Evolutionary conservation across 1,139 yeast species (phyloP), one percentile per base, ranked within the genome.

Genomic region (Sporopachydermia cereana): DNA sequence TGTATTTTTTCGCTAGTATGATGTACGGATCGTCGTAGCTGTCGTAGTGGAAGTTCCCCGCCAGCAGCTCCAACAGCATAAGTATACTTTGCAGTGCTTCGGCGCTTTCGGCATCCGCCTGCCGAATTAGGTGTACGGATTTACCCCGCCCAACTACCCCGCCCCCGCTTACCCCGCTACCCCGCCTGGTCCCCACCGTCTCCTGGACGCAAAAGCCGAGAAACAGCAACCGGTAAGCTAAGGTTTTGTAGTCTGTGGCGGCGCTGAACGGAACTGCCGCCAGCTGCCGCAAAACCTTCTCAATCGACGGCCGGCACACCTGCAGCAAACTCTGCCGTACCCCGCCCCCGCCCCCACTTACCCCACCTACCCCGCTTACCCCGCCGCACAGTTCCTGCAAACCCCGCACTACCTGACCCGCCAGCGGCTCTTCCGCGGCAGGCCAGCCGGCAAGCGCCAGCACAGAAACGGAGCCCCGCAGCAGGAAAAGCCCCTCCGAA

Each of bases 11-110:
- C 12, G 39, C 22, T 9, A 34, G 18, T 7, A 34, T 34, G 9
- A 34, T 34, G 22, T 34, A 34, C 5, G 39, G 39, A 5, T 34
- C 39, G 39, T 34, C 39, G 22, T 16, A 34, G 22, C 9, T 20
- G 7, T 34, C 39, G 22, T 34, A 34, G 7, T n/a, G 5, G 39
- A 34, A 34, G 22, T n/a, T 34, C 12, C 14, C n/a, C n/a, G n/a
- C n/a, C n/a, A n/a, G n/a, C n/a, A n/a, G n/a, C n/a, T n/a, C n/a
- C n/a, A n/a, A n/a, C n/a, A n/a, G n/a, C n/a, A n/a, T n/a, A n/a
- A n/a, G n/a, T n/a, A n/a, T n/a, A n/a, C n/a, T n/a, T n/a, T n/a
- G n/a, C n/a, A n/a, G n/a, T n/a, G n/a, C n/a, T n/a, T n/a, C n/a
- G n/a, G n/a, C n/a, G n/a, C n/a, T n/a, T n/a, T n/a, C n/a, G n/a